Evolutionary conservation across 2,329 filamentous ascomycete genomes (phyloP), one percentile per base, ranked within the genome.

Genomic region (Venturia carpophila): DNA sequence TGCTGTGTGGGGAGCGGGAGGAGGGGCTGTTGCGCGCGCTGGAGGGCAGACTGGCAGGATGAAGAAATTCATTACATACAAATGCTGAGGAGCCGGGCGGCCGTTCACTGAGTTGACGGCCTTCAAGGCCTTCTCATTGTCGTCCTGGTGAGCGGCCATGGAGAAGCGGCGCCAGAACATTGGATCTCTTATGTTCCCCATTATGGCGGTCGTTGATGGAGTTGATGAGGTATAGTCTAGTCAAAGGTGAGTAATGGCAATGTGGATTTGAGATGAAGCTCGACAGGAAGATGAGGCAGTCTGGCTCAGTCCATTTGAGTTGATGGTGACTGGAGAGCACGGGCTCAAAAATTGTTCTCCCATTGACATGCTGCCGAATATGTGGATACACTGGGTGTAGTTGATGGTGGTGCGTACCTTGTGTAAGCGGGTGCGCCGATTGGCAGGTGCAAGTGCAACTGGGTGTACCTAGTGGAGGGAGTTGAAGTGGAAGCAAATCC

Each of bases 151-250:
- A 1, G 84, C 81, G 45, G 84, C 84, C 62, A 77, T 73, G 66
- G 81, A 83, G 76, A 86, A 86, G 69, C 83, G 81, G 65, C 79
- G 79, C 84, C 83, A 86, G 75, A 86, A 86, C 61, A 77, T 78
- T 30, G 83, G 83, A 70, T 86, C 84, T 67, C 79, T 79, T 60
- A 77, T 75, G 58, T 77, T 75, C 5, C 43, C 47, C 63, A 64
- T 64, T 19, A 3, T 64, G 39, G 61, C 27, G 2, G 42, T 34
- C 21, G 42, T 47, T 2, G 45, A 7, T 17, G 49, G 52, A 37
- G 30, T 19, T 11, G 30, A n/a, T 37, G 52, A 37, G 27, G 30
- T 58, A 21, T 58, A 13, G 13, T 11, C 52, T 58, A n/a, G 27
- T 56, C 15, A n/a, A 58, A 37, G 13, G 27, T 58, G 19, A 58